These are phyloP conservation scores for Metschnikowia noctiluminum DNA, from an alignment of 805 yeast species.

Conservation along the genomic window DNA sequence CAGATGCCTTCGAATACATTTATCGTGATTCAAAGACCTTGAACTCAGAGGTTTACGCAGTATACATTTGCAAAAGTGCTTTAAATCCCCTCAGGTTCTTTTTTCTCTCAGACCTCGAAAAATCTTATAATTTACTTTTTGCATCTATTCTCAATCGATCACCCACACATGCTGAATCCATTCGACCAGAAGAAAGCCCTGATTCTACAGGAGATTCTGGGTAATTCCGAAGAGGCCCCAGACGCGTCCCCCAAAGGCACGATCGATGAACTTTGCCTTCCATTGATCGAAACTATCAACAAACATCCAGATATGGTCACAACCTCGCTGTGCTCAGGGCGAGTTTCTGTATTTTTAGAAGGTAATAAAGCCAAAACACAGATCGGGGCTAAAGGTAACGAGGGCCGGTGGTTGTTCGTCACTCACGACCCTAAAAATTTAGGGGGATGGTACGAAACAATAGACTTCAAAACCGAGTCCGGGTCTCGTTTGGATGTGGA, in stretches of 20 bases:
- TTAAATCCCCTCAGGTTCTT: no score
- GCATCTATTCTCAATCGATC: not conserved
- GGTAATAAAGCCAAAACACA: constrained; percentile 51
- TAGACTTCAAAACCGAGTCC: constrained; percentile 19
- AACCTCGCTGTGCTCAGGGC: constrained; percentile 85
- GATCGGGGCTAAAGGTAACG: constrained; percentile 81
- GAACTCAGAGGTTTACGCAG: no score
- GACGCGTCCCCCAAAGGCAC: constrained; percentile 88
- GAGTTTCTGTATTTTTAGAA: constrained; percentile 79
- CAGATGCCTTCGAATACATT: no score
- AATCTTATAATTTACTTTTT: no score
- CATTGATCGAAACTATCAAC: constrained; percentile 69
- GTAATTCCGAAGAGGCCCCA: constrained; percentile 40
- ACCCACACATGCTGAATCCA: constrained; percentile 18
- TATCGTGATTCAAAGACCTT: no score
- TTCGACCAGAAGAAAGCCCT: constrained; percentile 64
- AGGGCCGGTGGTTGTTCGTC: constrained; percentile 81
- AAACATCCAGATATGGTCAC: constrained; percentile 66
- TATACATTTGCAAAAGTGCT: no score
- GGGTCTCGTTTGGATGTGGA: not conserved
- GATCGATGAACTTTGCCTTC: constrained; percentile 70
- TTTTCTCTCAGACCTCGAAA: no score
- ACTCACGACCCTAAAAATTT: constrained; percentile 59
- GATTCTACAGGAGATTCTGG: constrained; percentile 51
- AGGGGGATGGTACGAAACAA: constrained; percentile 44